phyloP scores from a whole-genome alignment of 345 rosid species.

The Linum lewisii region DNA sequence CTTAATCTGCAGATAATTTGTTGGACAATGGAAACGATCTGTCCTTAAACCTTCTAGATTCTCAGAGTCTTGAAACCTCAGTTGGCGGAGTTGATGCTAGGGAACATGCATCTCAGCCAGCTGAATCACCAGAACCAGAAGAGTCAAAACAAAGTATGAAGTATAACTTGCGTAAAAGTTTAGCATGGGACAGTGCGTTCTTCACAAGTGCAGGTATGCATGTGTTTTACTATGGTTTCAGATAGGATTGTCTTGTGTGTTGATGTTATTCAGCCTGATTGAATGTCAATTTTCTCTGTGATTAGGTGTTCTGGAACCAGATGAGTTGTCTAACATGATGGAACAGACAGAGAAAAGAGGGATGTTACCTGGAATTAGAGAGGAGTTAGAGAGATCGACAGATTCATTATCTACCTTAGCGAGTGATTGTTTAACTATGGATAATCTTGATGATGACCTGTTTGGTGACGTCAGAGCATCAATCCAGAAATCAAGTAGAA shows the following conservation, averaged over 20 bases:
- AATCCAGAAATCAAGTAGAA: conserved; percentile 47
- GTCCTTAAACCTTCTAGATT: conserved; percentile 23
- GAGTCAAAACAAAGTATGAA: conserved; percentile 32
- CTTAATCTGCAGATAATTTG: conserved; percentile 28
- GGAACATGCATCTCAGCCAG: conserved; percentile 27
- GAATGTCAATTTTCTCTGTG: conserved; percentile 4
- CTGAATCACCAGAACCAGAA: conserved; percentile 31
- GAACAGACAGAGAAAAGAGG: conserved; percentile 33
- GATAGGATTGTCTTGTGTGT: neutral
- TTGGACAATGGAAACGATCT: conserved; percentile 24
- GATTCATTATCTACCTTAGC: conserved; percentile 68
- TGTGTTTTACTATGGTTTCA: neutral
- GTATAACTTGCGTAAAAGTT: conserved; percentile 70
- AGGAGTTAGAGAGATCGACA: conserved; percentile 53
- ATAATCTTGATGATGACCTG: conserved; percentile 40
- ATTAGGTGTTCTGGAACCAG: conserved; percentile 76
- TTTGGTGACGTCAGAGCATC: conserved; percentile 78
- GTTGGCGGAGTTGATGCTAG: conserved; percentile 20
- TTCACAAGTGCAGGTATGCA: conserved; percentile 77
- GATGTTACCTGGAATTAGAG: conserved; percentile 51
- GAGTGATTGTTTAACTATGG: conserved; percentile 51
- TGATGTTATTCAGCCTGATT: neutral
- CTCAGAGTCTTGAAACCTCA: conserved; percentile 17
- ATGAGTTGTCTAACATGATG: conserved; percentile 73
- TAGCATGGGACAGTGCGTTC: conserved; percentile 95